phyloP scores from a whole-genome alignment of 768 basidiomycete species.

The Leccinum variicolor region DNA sequence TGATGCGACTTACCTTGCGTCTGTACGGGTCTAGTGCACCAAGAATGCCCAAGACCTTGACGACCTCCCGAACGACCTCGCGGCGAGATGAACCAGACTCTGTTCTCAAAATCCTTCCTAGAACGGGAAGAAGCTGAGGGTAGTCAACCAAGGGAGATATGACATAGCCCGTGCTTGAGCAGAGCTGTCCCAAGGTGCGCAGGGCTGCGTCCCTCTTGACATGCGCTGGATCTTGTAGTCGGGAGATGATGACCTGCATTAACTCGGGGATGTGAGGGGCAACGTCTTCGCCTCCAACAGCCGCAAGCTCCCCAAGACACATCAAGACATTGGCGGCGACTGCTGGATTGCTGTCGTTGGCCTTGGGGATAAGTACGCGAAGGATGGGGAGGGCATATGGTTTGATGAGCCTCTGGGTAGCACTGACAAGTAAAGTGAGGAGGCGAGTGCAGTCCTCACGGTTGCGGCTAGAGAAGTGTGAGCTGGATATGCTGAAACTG shows the following conservation, averaged over 20 bases:
- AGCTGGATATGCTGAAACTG: neutral
- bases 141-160: conserved; percentile 88
- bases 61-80: conserved; percentile 91
- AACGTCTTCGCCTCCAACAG: conserved; percentile 92
- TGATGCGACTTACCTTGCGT: conserved; percentile 63
- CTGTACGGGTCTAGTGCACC: conserved; percentile 96
- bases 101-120: conserved; percentile 81
- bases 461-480: conserved; percentile 52
- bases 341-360: conserved; percentile 77
- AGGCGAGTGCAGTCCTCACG: conserved; percentile 92
- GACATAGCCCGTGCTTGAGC: conserved; percentile 93
- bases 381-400: conserved; percentile 95
- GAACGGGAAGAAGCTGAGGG: conserved; percentile 82
- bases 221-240: conserved; percentile 85
- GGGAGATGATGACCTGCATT: conserved; percentile 85
- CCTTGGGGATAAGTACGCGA: conserved; percentile 87
- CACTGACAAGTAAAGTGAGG: conserved; percentile 83
- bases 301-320: conserved; percentile 91
- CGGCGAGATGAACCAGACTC: conserved; percentile 74
- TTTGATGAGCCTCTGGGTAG: conserved; percentile 91
- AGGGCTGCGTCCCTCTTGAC: conserved; percentile 92
- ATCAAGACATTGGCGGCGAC: conserved; percentile 91
- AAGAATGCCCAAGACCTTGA: conserved; percentile 92
- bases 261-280: conserved; percentile 78
- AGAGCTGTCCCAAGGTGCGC: conserved; percentile 91